Base-by-base conservation (phyloP, 768 basidiomycete species). In the Leccinum truebloodii region DNA sequence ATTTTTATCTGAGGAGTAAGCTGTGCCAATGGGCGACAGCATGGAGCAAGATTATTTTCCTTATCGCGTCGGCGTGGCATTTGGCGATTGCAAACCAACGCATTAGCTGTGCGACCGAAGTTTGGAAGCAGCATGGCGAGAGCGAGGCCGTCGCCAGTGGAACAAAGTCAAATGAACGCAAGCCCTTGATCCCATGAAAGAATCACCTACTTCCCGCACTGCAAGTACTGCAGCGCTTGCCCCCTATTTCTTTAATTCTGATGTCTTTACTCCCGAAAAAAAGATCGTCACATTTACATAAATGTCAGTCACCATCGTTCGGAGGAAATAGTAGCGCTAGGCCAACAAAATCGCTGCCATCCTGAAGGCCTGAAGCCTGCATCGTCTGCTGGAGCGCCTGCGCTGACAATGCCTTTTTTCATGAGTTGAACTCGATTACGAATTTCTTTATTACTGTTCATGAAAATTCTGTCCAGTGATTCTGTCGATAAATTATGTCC, bases 11-110 rank as follows among this genome's bases (percentile, higher is more conserved):
- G 60, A 35, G 64, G 26, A 22, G 52, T 26, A 59, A 55, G 59
- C 61, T 59, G 37, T 32, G 52, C 69, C 68, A 67, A 59, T 18
- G 22, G 10, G 41, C 6, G 4, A 59, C 49, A 55, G 60, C 41
- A 59, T 55, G 60, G 50, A 53, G 30, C 10, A 18, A 8, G 32
- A 41, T 9, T n/a, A 41, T n/a, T 22, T 9, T 10, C 14, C 6
- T 26, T 28, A 46, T 50, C 52, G 30, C n/a, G 6, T 57, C 52
- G 61, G 41, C 13, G 41, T 39, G 4, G 32, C 44, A 24, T 54
- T 52, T 48, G 13, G 46, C 54, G 48, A 55, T n/a, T 10, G 6
- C n/a, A 10, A 30, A 20, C 26, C 52, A 59, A 56, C 16, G n/a
- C 5, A 32, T 41, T 34, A 35, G 16, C 20, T 39, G 26, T 55